phyloP scores from a whole-genome alignment of 208 protist genomes.

The Acanthamoeba royreba region DNA sequence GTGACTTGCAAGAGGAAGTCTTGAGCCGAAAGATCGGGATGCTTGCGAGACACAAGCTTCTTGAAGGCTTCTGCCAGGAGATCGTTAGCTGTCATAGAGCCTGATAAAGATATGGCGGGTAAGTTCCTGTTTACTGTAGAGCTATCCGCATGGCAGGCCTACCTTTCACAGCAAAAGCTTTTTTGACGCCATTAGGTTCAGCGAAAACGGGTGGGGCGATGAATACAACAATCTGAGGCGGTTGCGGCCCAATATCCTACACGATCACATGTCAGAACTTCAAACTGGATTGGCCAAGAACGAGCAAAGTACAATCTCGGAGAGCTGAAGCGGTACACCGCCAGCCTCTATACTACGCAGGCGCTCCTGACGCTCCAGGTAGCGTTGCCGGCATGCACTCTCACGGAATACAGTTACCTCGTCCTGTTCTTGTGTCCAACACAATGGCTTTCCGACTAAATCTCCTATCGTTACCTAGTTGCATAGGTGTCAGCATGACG shows the following conservation, averaged over 20 bases:
- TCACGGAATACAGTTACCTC: background rate
- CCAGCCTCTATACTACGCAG: background rate
- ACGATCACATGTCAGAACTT: background rate
- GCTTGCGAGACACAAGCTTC: background rate
- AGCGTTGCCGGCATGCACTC: background rate
- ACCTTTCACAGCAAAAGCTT: background rate
- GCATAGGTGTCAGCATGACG: background rate
- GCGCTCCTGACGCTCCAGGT: background rate
- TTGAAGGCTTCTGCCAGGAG: background rate
- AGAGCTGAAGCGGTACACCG: background rate
- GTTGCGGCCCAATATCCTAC: background rate
- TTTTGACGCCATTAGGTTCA: background rate
- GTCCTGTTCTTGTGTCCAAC: slow-evolving; percentile 17
- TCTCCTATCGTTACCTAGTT: background rate
- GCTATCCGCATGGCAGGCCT: background rate
- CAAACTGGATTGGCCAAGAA: background rate
- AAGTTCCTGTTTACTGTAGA: too few relatives aligned
- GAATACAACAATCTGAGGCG: background rate
- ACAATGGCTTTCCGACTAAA: background rate
- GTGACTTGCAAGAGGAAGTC: background rate
- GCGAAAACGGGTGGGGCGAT: background rate
- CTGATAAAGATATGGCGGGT: too few relatives aligned
- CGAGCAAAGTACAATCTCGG: background rate
- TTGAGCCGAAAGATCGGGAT: background rate
- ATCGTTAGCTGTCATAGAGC: background rate